Evolutionary conservation across 257 asterid species (phyloP).

Genomic region (Solanum sparsipilum): DNA sequence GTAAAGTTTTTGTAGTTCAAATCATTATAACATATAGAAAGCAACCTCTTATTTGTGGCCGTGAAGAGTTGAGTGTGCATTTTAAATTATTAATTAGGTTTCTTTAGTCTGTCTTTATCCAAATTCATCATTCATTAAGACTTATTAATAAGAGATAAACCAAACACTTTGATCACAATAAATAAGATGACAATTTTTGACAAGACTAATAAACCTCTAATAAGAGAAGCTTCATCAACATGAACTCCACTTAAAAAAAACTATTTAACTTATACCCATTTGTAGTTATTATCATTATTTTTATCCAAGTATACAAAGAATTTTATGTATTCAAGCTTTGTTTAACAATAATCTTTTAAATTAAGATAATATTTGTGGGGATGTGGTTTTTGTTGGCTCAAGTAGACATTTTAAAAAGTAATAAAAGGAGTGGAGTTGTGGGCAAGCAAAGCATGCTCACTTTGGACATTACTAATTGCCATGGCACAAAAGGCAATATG

Average conservation of each 20-base stretch:
- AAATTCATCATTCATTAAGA: neutral
- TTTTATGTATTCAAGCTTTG: neutral
- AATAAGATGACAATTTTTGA: neutral
- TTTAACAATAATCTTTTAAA: neutral
- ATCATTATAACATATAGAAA: neutral
- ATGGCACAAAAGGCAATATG: neutral
- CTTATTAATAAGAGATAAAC: neutral
- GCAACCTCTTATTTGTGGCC: neutral
- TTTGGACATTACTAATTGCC: neutral
- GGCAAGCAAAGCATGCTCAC: conserved; percentile 1
- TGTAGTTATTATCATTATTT: neutral
- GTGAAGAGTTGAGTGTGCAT: neutral
- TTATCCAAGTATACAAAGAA: neutral
- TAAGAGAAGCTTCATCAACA: neutral
- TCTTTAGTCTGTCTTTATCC: neutral
- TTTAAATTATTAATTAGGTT: neutral
- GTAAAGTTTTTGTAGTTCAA: neutral
- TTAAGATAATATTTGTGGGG: neutral
- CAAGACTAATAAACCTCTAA: neutral
- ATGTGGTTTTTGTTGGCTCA: neutral
- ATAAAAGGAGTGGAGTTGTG: neutral
- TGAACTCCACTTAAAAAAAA: neutral
- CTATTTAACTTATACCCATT: neutral
- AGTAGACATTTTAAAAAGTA: neutral
- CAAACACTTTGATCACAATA: neutral